Percentiles rank a stretch among this genome's conserved stretches.
phyloP scores from a whole-genome alignment of 108 stramenopile species.

The Cyclotella choctawhatcheeana region DNA sequence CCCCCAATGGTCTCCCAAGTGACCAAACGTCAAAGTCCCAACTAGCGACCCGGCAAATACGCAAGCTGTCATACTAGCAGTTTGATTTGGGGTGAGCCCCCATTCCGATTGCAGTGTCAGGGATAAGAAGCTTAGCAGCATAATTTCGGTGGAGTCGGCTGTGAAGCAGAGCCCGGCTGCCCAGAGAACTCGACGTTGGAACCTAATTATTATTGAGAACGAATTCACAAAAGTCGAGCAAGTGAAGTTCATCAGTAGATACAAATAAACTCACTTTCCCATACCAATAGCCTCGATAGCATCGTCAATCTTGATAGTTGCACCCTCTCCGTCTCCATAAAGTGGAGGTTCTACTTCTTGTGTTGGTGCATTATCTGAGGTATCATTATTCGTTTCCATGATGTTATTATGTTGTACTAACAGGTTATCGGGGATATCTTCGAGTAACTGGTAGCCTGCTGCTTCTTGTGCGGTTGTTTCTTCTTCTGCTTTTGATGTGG shows the following conservation, averaged over 20 bases:
- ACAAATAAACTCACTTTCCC: slow-evolving; percentile 37
- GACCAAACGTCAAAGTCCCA: slow-evolving; percentile 81
- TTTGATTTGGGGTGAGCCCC: slow-evolving; percentile 61
- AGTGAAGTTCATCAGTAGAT: not conserved
- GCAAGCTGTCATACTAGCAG: slow-evolving; percentile 63
- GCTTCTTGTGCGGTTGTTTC: slow-evolving; percentile 2
- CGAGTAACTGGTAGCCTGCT: not conserved
- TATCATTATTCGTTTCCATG: not conserved
- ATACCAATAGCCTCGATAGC: slow-evolving; percentile 77
- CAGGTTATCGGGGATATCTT: not conserved
- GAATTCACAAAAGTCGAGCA: no score
- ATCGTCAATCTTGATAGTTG: slow-evolving; percentile 55
- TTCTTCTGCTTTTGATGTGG: not conserved
- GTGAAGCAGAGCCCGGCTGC: slow-evolving; percentile 87
- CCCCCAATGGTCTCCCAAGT: slow-evolving; percentile 76
- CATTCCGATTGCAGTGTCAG: slow-evolving; percentile 71
- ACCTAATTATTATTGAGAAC: slow-evolving; percentile 23
- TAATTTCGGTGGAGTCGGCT: slow-evolving; percentile 83
- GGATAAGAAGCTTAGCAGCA: slow-evolving; percentile 75
- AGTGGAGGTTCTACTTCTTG: slow-evolving; percentile 6
- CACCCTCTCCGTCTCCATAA: not conserved
- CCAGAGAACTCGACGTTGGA: slow-evolving; percentile 65
- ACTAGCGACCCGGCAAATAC: slow-evolving; percentile 81
- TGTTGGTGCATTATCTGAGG: not conserved
- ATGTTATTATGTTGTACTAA: not conserved